Conservation (phyloP, 1,284 basidiomycete genomes). For the Cutaneotrichosporon curvatum region DNA sequence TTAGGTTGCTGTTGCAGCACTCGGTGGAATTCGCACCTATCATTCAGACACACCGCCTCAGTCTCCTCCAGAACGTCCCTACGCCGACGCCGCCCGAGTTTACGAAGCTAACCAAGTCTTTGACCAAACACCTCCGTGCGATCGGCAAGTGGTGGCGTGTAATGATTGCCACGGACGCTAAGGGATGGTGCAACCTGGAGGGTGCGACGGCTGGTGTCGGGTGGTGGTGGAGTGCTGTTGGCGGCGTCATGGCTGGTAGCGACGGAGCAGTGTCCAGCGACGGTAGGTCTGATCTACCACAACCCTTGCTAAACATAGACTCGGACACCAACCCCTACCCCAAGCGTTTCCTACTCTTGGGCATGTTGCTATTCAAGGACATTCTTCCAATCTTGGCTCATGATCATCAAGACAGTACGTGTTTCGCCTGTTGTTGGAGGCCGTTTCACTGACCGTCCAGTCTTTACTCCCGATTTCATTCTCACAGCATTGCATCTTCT, state of each 20-base stretch:
- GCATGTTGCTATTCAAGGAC: constrained; percentile 82
- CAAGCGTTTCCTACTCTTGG: constrained; percentile 66
- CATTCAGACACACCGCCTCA: constrained; percentile 36
- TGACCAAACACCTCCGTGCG: constrained; percentile 41
- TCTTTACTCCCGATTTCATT: constrained; percentile 66
- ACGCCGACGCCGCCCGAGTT: constrained; percentile 13
- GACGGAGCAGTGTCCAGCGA: constrained; percentile 42
- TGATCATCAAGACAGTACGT: constrained; percentile 41
- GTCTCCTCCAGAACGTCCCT: constrained; percentile 21
- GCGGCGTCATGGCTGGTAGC: constrained; percentile 38
- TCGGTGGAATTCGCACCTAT: constrained; percentile 38
- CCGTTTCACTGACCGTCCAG: constrained; percentile 46
- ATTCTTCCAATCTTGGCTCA: constrained; percentile 42
- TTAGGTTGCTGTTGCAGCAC: constrained; percentile 31
- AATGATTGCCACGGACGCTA: constrained; percentile 43
- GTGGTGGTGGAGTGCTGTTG: constrained; percentile 47
- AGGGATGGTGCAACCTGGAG: constrained; percentile 39
- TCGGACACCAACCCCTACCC: constrained; percentile 36
- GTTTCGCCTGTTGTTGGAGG: too few species aligned
- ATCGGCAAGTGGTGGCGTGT: constrained; percentile 45
- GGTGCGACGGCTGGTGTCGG: constrained; percentile 39
- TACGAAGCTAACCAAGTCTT: constrained; percentile 24
- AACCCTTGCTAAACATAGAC: constrained; percentile 18
- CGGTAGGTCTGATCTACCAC: constrained; percentile 23
- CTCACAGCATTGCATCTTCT: constrained; percentile 69